Percentiles rank a stretch among this genome's conserved stretches.
Evolutionary conservation across 2,329 filamentous ascomycete genomes (phyloP).

Genomic region (Thielaviopsis ethacetica): DNA sequence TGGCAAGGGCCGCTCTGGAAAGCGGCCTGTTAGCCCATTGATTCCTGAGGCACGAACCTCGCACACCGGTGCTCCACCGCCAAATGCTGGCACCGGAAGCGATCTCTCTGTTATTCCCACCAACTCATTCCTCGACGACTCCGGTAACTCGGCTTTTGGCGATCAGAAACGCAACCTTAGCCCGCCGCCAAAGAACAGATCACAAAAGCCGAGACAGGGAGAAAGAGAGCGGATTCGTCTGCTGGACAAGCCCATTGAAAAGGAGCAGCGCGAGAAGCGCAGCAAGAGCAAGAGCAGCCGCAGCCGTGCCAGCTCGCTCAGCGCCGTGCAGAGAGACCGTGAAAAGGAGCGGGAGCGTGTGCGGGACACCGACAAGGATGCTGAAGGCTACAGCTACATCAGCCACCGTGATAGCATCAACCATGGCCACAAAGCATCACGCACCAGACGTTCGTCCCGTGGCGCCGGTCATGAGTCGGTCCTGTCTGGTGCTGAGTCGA

Average conservation of each 20-base stretch:
- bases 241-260: slow-evolving; percentile 17
- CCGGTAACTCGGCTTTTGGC: slow-evolving; percentile 24
- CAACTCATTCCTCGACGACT: slow-evolving; percentile 46
- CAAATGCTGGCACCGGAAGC: slow-evolving; percentile 51
- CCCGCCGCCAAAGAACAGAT: slow-evolving; percentile 16
- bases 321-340: slow-evolving; percentile 14
- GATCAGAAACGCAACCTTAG: slow-evolving; percentile 9
- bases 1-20: slow-evolving; percentile 20
- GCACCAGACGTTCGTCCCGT: slow-evolving; percentile 22
- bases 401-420: slow-evolving; percentile 9
- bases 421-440: slow-evolving; percentile 2
- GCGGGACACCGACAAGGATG: background rate
- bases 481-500: slow-evolving; percentile 37
- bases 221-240: slow-evolving; percentile 10
- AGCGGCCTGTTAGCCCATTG: slow-evolving; percentile 50
- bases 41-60: slow-evolving; percentile 25
- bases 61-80: slow-evolving; percentile 29
- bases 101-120: slow-evolving; percentile 67
- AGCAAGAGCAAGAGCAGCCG: slow-evolving; percentile 19
- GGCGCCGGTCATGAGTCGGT: slow-evolving; percentile 35
- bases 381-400: slow-evolving; percentile 4
- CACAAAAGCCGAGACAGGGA: slow-evolving; percentile 28
- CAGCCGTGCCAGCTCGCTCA: slow-evolving; percentile 19
- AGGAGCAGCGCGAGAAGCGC: slow-evolving; percentile 31
- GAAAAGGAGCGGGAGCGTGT: slow-evolving; percentile 1